Conservation (phyloP, 495 filamentous ascomycete genomes). For the Usnea hakonensis region DNA sequence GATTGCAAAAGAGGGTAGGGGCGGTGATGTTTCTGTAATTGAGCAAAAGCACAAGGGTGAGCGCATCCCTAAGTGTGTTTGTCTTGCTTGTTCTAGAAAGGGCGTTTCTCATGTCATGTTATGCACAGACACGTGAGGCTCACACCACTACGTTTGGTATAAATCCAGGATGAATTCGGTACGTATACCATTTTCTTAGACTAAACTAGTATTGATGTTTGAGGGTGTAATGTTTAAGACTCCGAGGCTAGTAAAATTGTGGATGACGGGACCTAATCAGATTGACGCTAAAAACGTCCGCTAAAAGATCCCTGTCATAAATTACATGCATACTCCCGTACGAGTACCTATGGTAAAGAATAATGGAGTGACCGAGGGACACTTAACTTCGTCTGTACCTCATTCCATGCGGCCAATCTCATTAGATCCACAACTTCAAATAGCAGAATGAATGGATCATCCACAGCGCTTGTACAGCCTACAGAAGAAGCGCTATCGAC, state of each 20-base stretch:
- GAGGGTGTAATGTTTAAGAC: no score
- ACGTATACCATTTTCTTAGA: no score
- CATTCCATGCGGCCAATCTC: no score
- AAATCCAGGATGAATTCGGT: no score
- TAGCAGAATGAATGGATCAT: constrained; percentile 20
- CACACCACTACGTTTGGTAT: not conserved
- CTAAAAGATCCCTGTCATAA: not conserved
- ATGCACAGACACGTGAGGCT: not conserved
- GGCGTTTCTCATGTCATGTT: not conserved
- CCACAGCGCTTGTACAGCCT: constrained; percentile 13
- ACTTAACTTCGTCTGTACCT: no score
- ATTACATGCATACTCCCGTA: not conserved
- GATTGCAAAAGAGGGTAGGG: not conserved
- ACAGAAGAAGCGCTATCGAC: constrained; percentile 28
- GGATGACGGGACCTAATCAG: constrained; percentile 2
- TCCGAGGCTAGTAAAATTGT: no score
- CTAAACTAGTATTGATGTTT: no score
- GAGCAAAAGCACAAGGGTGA: not conserved
- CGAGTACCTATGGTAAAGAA: no score
- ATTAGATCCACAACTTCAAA: not conserved
- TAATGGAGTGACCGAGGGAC: no score
- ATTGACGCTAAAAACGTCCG: not conserved
- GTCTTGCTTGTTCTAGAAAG: not conserved
- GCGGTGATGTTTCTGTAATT: not conserved
- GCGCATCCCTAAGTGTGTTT: not conserved